Base-by-base conservation (phyloP, 164 flowering plant species). In the Cinnamomum micranthum region DNA sequence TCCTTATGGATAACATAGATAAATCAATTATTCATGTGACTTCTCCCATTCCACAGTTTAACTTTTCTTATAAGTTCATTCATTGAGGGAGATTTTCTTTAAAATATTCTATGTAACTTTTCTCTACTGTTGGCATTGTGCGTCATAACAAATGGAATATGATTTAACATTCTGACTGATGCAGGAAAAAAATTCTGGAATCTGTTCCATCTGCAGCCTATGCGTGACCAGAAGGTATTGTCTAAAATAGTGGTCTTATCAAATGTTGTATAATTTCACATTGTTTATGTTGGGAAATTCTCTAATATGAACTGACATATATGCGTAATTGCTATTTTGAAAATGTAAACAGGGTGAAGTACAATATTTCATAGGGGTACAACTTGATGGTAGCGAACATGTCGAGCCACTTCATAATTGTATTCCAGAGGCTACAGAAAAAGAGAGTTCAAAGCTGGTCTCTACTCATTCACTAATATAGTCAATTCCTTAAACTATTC, bases 111-210 rank as follows among this genome's bases (percentile, higher is more conserved):
- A 6, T 13, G 9, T 66, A 28, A 13, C 15, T 31, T 27, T 31
- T 31, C n/a, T 28, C 28, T 28, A 23, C 31, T 11, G 19, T 31
- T 4, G 19, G 28, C n/a, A 31, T 28, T 67, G 41, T 31, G 69
- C 4, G 50, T 33, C n/a, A 31, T 67, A 28, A 27, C 35, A 14
- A 20, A 64, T 23, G 28, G 14, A 67, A 67, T 6, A 28, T 28
- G 41, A 25, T 67, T 28, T 19, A 67, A 17, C 4, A 17, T 17
- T 65, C 69, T 72, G 20, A 51, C 23, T 71, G 23, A 63, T 78
- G 35, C 86, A 94, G 99, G 99, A 15, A 95, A 95, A 79, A 95
- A 95, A 81, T 95, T 95, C 84, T 95, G 99, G 99, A 95, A 95
- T 80, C 74, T 95, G 82, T 95, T 95, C 83, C 99, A 95, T 83